phyloP scores from a whole-genome alignment of 1,284 basidiomycete species.

The Naganishia sp. region DNA sequence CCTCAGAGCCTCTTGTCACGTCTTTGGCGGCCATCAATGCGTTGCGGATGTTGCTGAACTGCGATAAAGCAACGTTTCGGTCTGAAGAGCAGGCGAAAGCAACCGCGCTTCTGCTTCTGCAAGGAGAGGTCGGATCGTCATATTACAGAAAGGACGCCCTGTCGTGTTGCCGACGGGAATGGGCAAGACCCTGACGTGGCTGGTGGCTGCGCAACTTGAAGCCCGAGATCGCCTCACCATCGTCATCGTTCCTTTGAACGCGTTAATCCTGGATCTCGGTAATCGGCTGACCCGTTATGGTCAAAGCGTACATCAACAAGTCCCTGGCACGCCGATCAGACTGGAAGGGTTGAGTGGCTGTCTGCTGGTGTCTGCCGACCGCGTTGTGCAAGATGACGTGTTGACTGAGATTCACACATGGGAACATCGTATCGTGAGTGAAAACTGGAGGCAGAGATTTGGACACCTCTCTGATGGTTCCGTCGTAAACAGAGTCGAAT shows the following conservation, averaged over 20 bases:
- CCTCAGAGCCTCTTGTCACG: no score
- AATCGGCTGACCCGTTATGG: neutral
- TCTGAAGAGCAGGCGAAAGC: neutral
- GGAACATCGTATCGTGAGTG: constrained; percentile 1
- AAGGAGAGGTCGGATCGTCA: neutral
- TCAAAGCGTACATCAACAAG: neutral
- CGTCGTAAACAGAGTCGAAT: neutral
- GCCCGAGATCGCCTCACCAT: neutral
- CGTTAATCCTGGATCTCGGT: neutral
- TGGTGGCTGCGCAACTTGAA: neutral
- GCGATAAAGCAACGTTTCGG: no score
- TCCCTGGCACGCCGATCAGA: neutral
- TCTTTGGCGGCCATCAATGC: neutral
- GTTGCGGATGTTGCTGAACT: constrained; percentile 50
- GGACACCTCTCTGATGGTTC: neutral
- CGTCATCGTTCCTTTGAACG: constrained; percentile 4
- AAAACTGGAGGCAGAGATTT: neutral
- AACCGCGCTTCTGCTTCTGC: neutral
- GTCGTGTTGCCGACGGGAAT: neutral
- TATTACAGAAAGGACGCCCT: neutral
- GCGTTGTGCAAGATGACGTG: neutral
- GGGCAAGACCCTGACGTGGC: constrained; percentile 5
- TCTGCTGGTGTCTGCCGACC: neutral
- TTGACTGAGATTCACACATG: neutral
- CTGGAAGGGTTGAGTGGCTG: neutral